These are phyloP conservation scores for Postia placenta DNA, from an alignment of 768 basidiomycete species.

Conservation along the genomic window DNA sequence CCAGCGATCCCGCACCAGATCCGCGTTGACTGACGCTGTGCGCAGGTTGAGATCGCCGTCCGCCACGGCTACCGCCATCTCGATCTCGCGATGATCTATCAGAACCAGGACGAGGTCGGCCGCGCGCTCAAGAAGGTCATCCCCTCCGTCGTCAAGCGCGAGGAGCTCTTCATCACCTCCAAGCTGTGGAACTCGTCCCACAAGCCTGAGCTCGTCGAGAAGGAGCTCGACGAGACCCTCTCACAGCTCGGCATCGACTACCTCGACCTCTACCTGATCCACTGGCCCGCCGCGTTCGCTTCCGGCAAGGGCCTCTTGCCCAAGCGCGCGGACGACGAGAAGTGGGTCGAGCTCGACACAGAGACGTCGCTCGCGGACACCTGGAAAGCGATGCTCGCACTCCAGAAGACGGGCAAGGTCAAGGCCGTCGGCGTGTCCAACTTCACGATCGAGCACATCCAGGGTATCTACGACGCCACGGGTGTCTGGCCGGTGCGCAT, in stretches of 20 bases:
- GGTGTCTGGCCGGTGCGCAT: conserved; percentile 61
- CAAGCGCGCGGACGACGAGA: conserved; percentile 35
- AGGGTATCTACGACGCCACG: conserved; percentile 63
- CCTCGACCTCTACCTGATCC: conserved; percentile 76
- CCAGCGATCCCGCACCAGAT: conserved; percentile 8
- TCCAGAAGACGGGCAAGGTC: conserved; percentile 67
- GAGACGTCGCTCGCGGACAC: conserved; percentile 66
- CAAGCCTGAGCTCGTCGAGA: conserved; percentile 59
- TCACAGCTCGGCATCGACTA: conserved; percentile 67
- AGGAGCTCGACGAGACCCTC: conserved; percentile 72
- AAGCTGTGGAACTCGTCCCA: conserved; percentile 82
- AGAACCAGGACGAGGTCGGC: conserved; percentile 71
- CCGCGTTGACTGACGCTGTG: conserved; percentile 1
- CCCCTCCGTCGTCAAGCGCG: conserved; percentile 69
- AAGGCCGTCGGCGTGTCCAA: conserved; percentile 78
- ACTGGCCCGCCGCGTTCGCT: conserved; percentile 73
- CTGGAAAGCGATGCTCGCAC: conserved; percentile 73
- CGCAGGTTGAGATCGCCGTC: conserved; percentile 70
- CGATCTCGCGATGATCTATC: conserved; percentile 76
- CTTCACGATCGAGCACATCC: conserved; percentile 60
- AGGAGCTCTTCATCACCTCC: conserved; percentile 76
- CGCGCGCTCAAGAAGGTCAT: conserved; percentile 72
- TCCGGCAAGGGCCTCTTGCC: conserved; percentile 55
- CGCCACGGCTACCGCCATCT: conserved; percentile 77
- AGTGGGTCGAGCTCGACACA: conserved; percentile 49